These are phyloP conservation scores for Ophiostoma triangulosporum DNA, from an alignment of 2,329 filamentous ascomycete genomes.

Conservation along the genomic window DNA sequence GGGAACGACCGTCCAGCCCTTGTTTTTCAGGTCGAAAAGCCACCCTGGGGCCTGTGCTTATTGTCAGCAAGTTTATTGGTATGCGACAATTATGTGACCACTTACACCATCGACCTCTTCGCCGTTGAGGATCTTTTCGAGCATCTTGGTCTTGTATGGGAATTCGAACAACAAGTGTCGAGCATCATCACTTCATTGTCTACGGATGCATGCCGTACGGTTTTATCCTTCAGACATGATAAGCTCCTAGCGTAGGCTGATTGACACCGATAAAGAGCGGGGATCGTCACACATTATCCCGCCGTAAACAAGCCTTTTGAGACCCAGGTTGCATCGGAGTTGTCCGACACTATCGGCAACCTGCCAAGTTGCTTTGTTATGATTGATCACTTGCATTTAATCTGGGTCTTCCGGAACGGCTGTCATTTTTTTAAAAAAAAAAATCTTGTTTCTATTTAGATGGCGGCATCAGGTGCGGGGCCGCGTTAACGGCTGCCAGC, in stretches of 20 bases:
- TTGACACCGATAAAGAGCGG: background rate
- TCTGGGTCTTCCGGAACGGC: too few relatives aligned
- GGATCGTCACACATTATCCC: background rate
- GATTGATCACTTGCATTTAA: too few relatives aligned
- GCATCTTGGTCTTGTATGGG: background rate
- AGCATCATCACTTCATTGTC: background rate
- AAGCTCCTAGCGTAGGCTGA: background rate
- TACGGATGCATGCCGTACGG: background rate
- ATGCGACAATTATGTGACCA: too few relatives aligned
- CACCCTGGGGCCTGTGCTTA: background rate
- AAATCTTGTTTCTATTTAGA: too few relatives aligned
- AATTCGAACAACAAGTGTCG: background rate
- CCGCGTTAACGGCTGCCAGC: too few relatives aligned
- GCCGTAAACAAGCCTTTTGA: too few relatives aligned
- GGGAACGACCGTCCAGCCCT: constrained; percentile 1
- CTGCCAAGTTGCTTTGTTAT: too few relatives aligned
- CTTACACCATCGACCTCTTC: background rate
- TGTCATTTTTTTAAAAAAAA: too few relatives aligned
- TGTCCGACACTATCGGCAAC: too few relatives aligned
- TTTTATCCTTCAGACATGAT: background rate
- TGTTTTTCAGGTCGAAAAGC: background rate
- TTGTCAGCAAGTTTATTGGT: too few relatives aligned
- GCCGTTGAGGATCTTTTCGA: background rate
- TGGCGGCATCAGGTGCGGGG: too few relatives aligned
- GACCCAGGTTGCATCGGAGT: too few relatives aligned